These are phyloP conservation scores for Aspergillus pseudoglaucus DNA, from an alignment of 2,329 filamentous ascomycete genomes.

Conservation along the genomic window DNA sequence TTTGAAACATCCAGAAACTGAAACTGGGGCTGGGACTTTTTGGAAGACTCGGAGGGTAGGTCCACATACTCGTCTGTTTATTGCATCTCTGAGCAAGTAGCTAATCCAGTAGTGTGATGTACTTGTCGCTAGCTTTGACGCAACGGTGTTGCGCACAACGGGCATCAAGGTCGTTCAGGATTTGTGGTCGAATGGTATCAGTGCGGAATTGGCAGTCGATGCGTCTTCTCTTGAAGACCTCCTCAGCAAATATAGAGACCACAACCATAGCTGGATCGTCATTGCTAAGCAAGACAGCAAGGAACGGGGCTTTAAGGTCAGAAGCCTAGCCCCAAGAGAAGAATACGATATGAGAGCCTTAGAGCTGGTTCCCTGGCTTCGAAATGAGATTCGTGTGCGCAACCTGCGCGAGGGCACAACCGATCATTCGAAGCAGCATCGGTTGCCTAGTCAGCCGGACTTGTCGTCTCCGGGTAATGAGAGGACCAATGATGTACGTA, in stretches of 20 bases:
- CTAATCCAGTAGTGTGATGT: slow-evolving; percentile 64
- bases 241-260: slow-evolving; percentile 57
- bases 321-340: slow-evolving; percentile 69
- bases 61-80: slow-evolving; percentile 7
- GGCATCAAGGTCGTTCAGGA: slow-evolving; percentile 71
- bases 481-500: slow-evolving; percentile 67
- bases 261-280: slow-evolving; percentile 80
- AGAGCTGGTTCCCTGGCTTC: slow-evolving; percentile 73
- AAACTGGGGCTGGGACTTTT: slow-evolving; percentile 49
- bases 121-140: slow-evolving; percentile 80
- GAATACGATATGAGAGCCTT: slow-evolving; percentile 69
- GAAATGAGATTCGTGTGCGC: slow-evolving; percentile 72
- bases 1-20: slow-evolving; percentile 64
- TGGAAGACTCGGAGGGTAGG: slow-evolving; percentile 60
- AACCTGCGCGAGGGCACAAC: slow-evolving; percentile 53
- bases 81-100: not conserved
- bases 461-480: slow-evolving; percentile 28
- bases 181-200: slow-evolving; percentile 78
- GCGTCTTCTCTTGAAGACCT: slow-evolving; percentile 73
- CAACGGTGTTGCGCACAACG: slow-evolving; percentile 64
- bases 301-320: slow-evolving; percentile 62
- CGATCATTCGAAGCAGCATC: slow-evolving; percentile 38
- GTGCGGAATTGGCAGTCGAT: slow-evolving; percentile 78
- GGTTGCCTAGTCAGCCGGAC: slow-evolving; percentile 38
- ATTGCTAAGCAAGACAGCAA: slow-evolving; percentile 68